Percentiles rank a stretch among this genome's conserved stretches.
Evolutionary conservation across 306 rosid species (phyloP).

Genomic region (Acacia acuminata): DNA sequence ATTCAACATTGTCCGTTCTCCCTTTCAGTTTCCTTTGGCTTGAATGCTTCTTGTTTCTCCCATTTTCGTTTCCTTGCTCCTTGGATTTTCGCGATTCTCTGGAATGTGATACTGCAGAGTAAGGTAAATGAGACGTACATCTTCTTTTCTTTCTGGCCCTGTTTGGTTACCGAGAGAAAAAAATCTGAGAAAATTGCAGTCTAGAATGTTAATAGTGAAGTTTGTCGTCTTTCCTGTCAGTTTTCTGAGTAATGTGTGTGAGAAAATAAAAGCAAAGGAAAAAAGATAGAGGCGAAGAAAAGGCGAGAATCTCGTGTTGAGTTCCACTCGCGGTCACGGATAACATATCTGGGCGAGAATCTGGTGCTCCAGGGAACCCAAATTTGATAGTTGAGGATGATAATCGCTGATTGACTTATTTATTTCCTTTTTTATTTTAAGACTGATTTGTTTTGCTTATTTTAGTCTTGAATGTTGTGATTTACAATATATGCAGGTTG

Average conservation of each 20-base stretch:
- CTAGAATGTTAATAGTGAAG: not conserved
- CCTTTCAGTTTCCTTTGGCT: not conserved
- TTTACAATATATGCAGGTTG: not conserved
- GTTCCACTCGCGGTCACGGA: not conserved
- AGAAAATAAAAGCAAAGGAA: not conserved
- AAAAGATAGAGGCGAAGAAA: not conserved
- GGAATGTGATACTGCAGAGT: not conserved
- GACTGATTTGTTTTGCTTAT: not conserved
- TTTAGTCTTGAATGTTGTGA: not conserved
- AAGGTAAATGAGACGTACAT: not conserved
- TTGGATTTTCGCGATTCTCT: not conserved
- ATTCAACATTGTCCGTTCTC: not conserved
- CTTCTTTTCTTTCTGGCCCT: not conserved
- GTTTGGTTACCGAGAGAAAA: not conserved
- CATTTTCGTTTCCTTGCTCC: not conserved
- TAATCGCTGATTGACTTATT: not conserved
- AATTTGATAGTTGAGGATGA: conserved; percentile 6
- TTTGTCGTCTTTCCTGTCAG: not conserved
- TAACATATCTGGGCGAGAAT: not conserved
- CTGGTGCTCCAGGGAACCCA: not conserved
- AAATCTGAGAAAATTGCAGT: not conserved
- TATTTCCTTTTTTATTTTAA: not conserved
- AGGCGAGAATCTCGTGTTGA: not conserved
- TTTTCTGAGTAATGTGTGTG: not conserved
- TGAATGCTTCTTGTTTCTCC: not conserved